Evolutionary conservation across 345 rosid species (phyloP), one percentile per base, ranked within the genome.

Genomic region (Abelmoschus esculentus): DNA sequence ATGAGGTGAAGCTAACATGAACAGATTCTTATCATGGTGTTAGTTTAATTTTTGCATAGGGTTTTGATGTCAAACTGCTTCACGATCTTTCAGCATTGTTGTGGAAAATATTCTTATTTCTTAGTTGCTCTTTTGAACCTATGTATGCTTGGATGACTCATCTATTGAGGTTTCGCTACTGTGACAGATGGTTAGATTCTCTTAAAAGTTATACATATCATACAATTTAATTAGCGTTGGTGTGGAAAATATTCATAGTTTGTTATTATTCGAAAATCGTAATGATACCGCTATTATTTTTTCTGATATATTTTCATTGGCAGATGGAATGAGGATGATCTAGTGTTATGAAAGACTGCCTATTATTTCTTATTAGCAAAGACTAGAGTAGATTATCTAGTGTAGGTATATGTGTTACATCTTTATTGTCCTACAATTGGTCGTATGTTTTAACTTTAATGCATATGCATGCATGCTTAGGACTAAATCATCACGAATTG

Each of bases 251-350:
- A 57, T 12, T 1, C 5, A 1, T 44, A 3, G 54, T 10, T 7
- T 2, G 12, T 64, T 13, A 44, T 44, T 15, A 44, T 64, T 46
- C 54, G 3, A 22, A 6, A 44, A 22, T 46, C 54, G 2, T 44
- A 6, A 28, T 49, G 57, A 15, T 66, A 66, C 7, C 13, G 0
- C 69, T 44, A 26, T 40, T 22, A 9, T 44, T 47, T 18, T 66
- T 47, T 7, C 14, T 57, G 19, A 22, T 73, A 1, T 9, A 57
- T 46, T 64, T 47, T 40, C n/a, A 46, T 13, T 81, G 78, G 74
- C 73, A 93, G 98, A 86, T 83, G 96, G 93, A 79, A 73, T 82
- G 74, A 85, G 86, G 73, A 93, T 93, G 96, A n/a, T n/a, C n/a
- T n/a, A n/a, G 53, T 63, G 52, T 17, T 42, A 18, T 38, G 49